Evolutionary conservation across 2,329 filamentous ascomycete species (phyloP), one percentile per base, ranked within the genome.

Genomic region (Diplodia scrobiculata): DNA sequence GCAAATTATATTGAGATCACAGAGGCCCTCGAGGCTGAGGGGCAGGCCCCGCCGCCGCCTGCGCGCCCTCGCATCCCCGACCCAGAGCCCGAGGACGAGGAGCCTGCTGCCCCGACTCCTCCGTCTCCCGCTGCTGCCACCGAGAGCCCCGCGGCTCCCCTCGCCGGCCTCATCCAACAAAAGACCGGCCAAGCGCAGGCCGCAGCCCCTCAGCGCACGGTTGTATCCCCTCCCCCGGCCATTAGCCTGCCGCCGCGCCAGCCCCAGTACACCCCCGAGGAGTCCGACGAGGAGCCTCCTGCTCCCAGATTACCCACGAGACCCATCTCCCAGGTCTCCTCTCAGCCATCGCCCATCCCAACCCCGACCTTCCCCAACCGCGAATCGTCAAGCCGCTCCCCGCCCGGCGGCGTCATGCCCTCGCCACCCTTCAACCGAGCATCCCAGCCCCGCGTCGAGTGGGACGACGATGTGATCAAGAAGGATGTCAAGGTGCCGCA

Each of bases 1-100:
- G 87, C 94, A 68, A 99, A 98, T 78, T 99, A 99, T 76, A 97
- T 98, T 70, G 92, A 98, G 71, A 79, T 91, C 62, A 78, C 82
- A 54, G 55, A 58, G 36, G 83, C 84, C 48, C 80, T 82, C 55
- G 83, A 84, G 48, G 80, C 82, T 55, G 84, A 84, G 45, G 70
- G 68, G 66, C 65, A 69, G n/a, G 41, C 68, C 36, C 79, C 80
- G 29, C 69, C 77, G 13, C 76, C 81, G 71, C 79, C 79, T 41
- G 64, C 74, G 25, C 73, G 79, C 45, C 68, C 77, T 63, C 72
- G 75, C 69, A 73, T 73, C 34, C 76, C 76, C 41, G 78, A 80
- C 51, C 79, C 81, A 6, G 79, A 82, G 50, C 78, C 81, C 36
- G 79, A 79, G 53, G 74, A 71, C 59, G 72, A 75, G 52, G 79